These are phyloP conservation scores for Keithomyces neogunnii DNA, from an alignment of 2,329 filamentous ascomycete genomes.

Conservation along the genomic window DNA sequence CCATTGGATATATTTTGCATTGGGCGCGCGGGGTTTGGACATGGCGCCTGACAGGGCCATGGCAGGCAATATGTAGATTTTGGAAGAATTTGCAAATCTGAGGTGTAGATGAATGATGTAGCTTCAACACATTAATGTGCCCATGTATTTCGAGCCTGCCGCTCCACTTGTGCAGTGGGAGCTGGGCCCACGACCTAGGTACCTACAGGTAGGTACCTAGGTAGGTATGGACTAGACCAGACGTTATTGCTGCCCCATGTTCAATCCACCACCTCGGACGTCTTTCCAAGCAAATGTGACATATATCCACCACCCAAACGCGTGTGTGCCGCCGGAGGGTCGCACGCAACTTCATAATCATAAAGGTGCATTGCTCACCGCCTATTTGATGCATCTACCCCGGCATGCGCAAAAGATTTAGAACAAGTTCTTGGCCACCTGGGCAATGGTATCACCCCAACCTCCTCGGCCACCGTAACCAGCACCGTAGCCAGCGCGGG, in stretches of 20 bases:
- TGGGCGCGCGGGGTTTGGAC: not conserved
- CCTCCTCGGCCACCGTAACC: conserved; percentile 18
- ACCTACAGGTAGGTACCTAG: too few relatives aligned
- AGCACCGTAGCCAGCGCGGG: conserved; percentile 6
- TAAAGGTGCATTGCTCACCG: not conserved
- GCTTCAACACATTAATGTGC: not conserved
- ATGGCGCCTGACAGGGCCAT: not conserved
- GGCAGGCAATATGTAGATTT: not conserved
- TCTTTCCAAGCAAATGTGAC: too few relatives aligned
- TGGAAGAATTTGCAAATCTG: not conserved
- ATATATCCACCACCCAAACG: too few relatives aligned
- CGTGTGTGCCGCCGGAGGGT: too few relatives aligned
- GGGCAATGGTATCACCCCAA: conserved; percentile 27
- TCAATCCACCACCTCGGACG: too few relatives aligned
- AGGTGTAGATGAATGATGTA: not conserved
- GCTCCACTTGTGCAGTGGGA: too few relatives aligned
- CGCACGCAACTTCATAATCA: not conserved
- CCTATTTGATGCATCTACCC: not conserved
- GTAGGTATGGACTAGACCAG: too few relatives aligned
- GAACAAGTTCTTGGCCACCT: conserved; percentile 35
- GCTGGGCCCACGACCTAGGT: too few relatives aligned
- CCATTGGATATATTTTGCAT: not conserved
- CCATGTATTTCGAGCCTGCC: too few relatives aligned
- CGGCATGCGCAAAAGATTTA: conserved; percentile 12
- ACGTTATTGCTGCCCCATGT: too few relatives aligned